Evolutionary conservation across 768 basidiomycete genomes (phyloP).

Genomic region (Boletus eberwhitei): DNA sequence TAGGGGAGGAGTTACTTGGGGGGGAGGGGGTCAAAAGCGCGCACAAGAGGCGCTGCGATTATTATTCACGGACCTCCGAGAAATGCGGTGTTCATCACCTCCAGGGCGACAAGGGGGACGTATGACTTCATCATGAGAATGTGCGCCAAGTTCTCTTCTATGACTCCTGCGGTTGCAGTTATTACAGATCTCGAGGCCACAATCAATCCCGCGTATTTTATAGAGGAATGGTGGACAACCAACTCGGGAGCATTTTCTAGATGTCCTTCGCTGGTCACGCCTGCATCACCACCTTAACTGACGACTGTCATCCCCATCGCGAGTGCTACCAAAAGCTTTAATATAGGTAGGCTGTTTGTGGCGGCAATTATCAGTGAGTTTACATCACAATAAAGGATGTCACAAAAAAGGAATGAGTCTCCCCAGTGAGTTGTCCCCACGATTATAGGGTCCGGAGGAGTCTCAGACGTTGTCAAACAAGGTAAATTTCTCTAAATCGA

Average conservation of each 20-base stretch:
- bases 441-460: too few species aligned
- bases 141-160: constrained; percentile 13
- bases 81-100: constrained; percentile 23
- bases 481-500: too few species aligned
- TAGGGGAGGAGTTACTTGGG: too few species aligned
- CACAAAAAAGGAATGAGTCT: too few species aligned
- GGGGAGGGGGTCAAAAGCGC: constrained; percentile 22
- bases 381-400: too few species aligned
- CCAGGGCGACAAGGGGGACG: constrained; percentile 15
- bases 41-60: constrained; percentile 18
- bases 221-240: constrained; percentile 39
- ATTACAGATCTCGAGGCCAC: constrained; percentile 30
- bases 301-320: too few species aligned
- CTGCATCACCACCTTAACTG: too few species aligned
- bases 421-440: too few species aligned
- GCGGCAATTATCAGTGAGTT: too few species aligned
- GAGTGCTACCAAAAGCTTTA: too few species aligned
- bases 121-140: constrained; percentile 16
- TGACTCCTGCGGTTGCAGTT: constrained; percentile 24
- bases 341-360: background rate
- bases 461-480: too few species aligned
- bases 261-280: too few species aligned
- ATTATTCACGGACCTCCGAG: constrained; percentile 19
- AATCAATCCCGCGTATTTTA: constrained; percentile 15
- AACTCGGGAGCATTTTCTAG: constrained; percentile 27